Evolutionary conservation across 2,329 filamentous ascomycete genomes (phyloP), one percentile per base, ranked within the genome.

Genomic region (Colletotrichum somersetense): DNA sequence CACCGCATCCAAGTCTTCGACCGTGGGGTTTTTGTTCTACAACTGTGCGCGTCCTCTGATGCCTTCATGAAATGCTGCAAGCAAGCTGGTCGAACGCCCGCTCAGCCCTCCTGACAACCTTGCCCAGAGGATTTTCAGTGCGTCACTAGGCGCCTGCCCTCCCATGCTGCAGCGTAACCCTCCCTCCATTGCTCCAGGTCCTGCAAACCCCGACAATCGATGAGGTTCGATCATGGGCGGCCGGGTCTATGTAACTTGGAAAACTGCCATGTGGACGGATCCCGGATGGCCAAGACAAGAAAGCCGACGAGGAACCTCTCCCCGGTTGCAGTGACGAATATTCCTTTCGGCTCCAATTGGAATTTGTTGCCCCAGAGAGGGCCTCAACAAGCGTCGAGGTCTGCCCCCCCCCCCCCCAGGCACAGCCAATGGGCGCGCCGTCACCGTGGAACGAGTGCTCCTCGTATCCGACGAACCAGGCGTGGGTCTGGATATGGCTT

Each of bases 71-170:
- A 38, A 48, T n/a, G 10, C 35, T 20, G 18, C 35, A 42, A 42
- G 55, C n/a, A 58, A 40, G 14, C 35, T 42, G 55, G 5, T 20
- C 20, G 12, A 42, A 38, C 59, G 53, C 57, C 23, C 66, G 46
- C 69, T 55, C 66, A 64, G 65, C 66, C 59, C 69, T 62, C 52
- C 20, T 30, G 38, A n/a, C 63, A 20, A 67, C 57, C 64, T 55
- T 63, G 40, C 38, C 58, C 59, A 56, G 61, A 72, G 70, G 66
- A 70, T 72, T 72, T 72, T 52, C 59, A 42, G 53, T 69, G 66
- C 70, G 56, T 72, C 48, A 48, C 26, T 59, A 50, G 59, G 33
- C 23, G 58, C 38, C 40, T 55, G 23, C 61, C 46, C 53, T 65
- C 59, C 58, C 58, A 63, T 53, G 42, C 58, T 20, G 66, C 59